Conservation (phyloP, 768 basidiomycete species). For the Russula vinacea region DNA sequence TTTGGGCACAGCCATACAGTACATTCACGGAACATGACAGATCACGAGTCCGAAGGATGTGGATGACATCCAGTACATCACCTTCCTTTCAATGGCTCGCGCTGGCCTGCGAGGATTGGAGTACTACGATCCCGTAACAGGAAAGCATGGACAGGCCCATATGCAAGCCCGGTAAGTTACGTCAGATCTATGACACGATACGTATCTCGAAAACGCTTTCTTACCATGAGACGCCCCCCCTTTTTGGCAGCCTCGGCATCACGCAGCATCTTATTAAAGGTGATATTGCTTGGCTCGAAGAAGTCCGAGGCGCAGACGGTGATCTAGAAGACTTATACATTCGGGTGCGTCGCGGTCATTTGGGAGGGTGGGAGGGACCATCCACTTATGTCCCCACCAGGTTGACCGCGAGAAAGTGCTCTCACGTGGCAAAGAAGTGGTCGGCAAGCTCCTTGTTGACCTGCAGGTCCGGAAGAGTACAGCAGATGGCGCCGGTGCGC, state of each 20-base stretch:
- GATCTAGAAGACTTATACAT: slow-evolving; percentile 66
- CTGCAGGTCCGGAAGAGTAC: slow-evolving; percentile 84
- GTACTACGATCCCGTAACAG: slow-evolving; percentile 74
- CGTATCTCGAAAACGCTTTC: slow-evolving; percentile 2
- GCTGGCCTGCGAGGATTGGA: slow-evolving; percentile 76
- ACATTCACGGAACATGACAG: slow-evolving; percentile 37
- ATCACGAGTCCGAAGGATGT: slow-evolving; percentile 65
- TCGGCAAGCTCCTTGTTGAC: slow-evolving; percentile 72
- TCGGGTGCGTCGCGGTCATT: slow-evolving; percentile 42
- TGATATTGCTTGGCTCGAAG: slow-evolving; percentile 68
- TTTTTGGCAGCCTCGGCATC: slow-evolving; percentile 64
- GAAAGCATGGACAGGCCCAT: slow-evolving; percentile 86
- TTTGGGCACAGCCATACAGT: background rate
- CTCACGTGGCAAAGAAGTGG: slow-evolving; percentile 58
- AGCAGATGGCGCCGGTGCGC: slow-evolving; percentile 78
- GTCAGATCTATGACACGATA: slow-evolving; percentile 26
- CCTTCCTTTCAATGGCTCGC: slow-evolving; percentile 84
- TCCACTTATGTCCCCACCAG: slow-evolving; percentile 37
- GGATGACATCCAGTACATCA: slow-evolving; percentile 76
- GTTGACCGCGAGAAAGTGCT: slow-evolving; percentile 71
- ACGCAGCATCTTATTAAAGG: slow-evolving; percentile 71
- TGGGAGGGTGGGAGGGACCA: background rate
- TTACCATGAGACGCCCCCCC: background rate
- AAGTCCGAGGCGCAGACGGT: slow-evolving; percentile 56
- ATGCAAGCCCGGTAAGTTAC: slow-evolving; percentile 75